Evolutionary conservation across 345 rosid genomes (phyloP).

Genomic region (Brassica napus): DNA sequence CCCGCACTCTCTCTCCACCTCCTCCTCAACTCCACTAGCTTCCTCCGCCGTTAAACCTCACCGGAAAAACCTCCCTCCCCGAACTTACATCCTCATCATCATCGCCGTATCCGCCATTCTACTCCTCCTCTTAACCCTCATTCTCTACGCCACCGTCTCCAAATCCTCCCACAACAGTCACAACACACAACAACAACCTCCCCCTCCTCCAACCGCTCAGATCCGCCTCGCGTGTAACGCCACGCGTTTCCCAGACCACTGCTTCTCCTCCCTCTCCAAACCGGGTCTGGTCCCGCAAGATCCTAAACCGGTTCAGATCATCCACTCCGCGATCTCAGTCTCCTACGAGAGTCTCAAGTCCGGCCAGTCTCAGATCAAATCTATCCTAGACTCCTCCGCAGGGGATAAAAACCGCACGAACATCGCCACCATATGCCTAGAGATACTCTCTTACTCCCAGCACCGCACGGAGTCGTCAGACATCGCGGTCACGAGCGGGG

Average conservation of each 20-base stretch:
- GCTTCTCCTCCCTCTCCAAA: conserved; percentile 45
- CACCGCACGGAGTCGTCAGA: conserved; percentile 50
- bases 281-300: conserved; percentile 44
- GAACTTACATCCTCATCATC: conserved; percentile 17
- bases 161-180: conserved; percentile 30
- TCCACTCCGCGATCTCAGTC: conserved; percentile 60
- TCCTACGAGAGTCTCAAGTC: conserved; percentile 58
- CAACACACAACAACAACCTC: background rate
- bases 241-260: conserved; percentile 55
- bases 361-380: conserved; percentile 53
- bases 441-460: conserved; percentile 53
- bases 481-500: conserved; percentile 43
- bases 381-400: conserved; percentile 52
- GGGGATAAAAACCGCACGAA: conserved; percentile 57
- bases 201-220: conserved; percentile 29
- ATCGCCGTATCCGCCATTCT: conserved; percentile 34
- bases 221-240: conserved; percentile 63
- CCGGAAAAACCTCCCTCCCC: conserved; percentile 28
- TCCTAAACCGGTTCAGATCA: conserved; percentile 58
- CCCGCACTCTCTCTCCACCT: conserved; percentile 35
- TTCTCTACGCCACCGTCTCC: conserved; percentile 30
- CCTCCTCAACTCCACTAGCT: conserved; percentile 33
- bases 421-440: conserved; percentile 56
- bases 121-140: conserved; percentile 39
- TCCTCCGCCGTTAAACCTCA: conserved; percentile 24